phyloP scores from a whole-genome alignment of 2,329 filamentous ascomycete genomes.

The Scytalidium sp. region DNA sequence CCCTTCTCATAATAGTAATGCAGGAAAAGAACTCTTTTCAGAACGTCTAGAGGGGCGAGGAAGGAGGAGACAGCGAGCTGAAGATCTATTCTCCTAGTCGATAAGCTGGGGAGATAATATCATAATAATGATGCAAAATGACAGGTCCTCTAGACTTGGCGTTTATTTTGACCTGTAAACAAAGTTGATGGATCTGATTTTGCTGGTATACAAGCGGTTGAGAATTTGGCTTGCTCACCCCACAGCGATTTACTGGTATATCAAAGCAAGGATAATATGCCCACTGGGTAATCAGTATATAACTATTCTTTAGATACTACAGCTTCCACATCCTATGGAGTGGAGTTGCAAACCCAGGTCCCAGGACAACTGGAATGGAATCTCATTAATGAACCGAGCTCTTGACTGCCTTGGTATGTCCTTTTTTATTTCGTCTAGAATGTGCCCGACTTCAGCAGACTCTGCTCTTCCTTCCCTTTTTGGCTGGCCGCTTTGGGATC shows the following conservation, averaged over 20 bases:
- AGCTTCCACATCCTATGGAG: background rate
- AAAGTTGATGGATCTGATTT: background rate
- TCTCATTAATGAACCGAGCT: no score
- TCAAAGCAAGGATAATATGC: background rate
- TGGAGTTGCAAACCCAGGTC: background rate
- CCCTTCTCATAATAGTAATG: slow-evolving; percentile 58
- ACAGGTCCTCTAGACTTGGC: background rate
- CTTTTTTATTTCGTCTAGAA: no score
- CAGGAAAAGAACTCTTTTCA: slow-evolving; percentile 68
- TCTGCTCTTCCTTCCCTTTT: no score
- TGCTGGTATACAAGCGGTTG: background rate
- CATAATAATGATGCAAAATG: background rate
- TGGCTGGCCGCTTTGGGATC: no score
- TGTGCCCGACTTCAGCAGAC: no score
- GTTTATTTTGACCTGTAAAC: background rate
- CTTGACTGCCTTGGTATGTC: no score
- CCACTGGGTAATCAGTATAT: background rate
- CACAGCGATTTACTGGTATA: background rate
- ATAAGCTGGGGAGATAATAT: slow-evolving; percentile 45
- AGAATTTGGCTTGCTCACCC: background rate
- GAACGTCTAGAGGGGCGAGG: slow-evolving; percentile 56
- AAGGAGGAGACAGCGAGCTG: slow-evolving; percentile 61
- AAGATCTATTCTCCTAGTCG: slow-evolving; percentile 61
- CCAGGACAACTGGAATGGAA: background rate
- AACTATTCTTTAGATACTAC: background rate